Percentiles rank a stretch among this genome's conserved stretches.
These are phyloP conservation scores for Moniliella sp. DNA, from an alignment of 1,284 basidiomycete species.

Conservation along the genomic window DNA sequence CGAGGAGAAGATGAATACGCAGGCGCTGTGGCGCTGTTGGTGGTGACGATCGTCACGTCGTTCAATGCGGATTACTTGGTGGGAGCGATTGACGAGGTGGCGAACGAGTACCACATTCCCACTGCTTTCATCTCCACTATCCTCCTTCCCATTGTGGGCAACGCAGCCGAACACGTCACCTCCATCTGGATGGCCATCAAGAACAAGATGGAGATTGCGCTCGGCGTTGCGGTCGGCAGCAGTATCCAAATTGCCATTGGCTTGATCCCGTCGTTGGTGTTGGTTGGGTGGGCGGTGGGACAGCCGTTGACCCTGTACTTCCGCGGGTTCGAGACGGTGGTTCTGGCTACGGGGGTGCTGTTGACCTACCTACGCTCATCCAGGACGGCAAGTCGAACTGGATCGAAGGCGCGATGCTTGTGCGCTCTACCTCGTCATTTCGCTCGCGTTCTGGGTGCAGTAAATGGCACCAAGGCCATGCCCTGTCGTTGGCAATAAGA, in stretches of 20 bases:
- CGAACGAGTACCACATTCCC: conserved; percentile 25
- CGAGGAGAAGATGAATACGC: conserved; percentile 20
- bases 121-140: conserved; percentile 39
- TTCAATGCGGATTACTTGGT: conserved; percentile 35
- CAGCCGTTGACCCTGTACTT: conserved; percentile 31
- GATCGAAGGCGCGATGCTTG: conserved; percentile 35
- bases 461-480: no score
- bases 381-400: conserved; percentile 30
- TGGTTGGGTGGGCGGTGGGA: conserved; percentile 32
- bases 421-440: conserved; percentile 19
- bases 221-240: conserved; percentile 69
- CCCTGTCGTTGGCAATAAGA: no score
- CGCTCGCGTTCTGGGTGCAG: conserved; percentile 20
- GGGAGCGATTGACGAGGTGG: conserved; percentile 30
- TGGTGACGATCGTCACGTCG: conserved; percentile 22
- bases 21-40: conserved; percentile 17
- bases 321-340: conserved; percentile 22
- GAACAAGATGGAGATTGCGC: conserved; percentile 36
- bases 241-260: conserved; percentile 37
- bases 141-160: conserved; percentile 60
- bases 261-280: conserved; percentile 30
- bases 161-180: conserved; percentile 37
- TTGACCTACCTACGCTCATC: conserved; percentile 29
- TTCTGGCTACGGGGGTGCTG: conserved; percentile 28
- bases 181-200: conserved; percentile 27